Percentiles rank a stretch among this genome's conserved stretches.
Evolutionary conservation across 371 early-diverging fungal genomes (phyloP).

Genomic region (Mucor mucedo): DNA sequence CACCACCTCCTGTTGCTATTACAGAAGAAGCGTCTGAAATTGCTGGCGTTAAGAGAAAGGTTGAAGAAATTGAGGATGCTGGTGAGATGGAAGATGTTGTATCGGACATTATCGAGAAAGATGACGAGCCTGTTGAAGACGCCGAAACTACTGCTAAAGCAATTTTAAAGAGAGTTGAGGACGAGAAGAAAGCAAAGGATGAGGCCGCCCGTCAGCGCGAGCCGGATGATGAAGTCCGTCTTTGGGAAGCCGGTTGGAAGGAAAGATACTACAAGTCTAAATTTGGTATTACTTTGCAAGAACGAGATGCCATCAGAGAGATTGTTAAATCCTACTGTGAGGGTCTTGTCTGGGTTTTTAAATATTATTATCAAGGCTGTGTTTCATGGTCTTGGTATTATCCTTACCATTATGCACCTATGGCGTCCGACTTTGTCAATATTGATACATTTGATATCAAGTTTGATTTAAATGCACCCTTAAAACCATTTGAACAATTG

Average conservation of each 20-base stretch:
- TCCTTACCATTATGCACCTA: slow-evolving; percentile 98
- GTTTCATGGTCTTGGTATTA: slow-evolving; percentile 99
- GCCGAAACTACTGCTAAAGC: slow-evolving; percentile 49
- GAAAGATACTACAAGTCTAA: slow-evolving; percentile 88
- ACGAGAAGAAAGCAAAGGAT: slow-evolving; percentile 60
- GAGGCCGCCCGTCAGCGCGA: slow-evolving; percentile 68
- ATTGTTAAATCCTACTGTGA: slow-evolving; percentile 92
- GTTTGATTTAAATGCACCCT: slow-evolving; percentile 86
- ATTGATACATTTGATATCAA: slow-evolving; percentile 72
- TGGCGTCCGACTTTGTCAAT: slow-evolving; percentile 89
- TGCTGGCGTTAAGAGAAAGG: slow-evolving; percentile 43
- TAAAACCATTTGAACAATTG: slow-evolving; percentile 96
- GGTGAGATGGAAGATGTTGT: slow-evolving; percentile 46
- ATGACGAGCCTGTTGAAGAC: slow-evolving; percentile 22
- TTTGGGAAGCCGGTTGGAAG: slow-evolving; percentile 93
- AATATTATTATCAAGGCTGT: slow-evolving; percentile 95
- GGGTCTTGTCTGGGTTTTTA: slow-evolving; percentile 98
- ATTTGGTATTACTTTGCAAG: slow-evolving; percentile 74
- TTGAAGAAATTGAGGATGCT: slow-evolving; percentile 35
- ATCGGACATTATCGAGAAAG: slow-evolving; percentile 36
- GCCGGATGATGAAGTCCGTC: slow-evolving; percentile 73
- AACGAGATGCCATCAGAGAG: slow-evolving; percentile 61
- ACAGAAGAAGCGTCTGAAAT: slow-evolving; percentile 8
- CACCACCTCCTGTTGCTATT: slow-evolving; percentile 7
- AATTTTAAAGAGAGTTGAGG: slow-evolving; percentile 52